Percentiles rank a stretch among this genome's conserved stretches.
These are phyloP conservation scores for Ophiostoma angusticollis DNA, from an alignment of 2,329 filamentous ascomycete species.

Conservation along the genomic window DNA sequence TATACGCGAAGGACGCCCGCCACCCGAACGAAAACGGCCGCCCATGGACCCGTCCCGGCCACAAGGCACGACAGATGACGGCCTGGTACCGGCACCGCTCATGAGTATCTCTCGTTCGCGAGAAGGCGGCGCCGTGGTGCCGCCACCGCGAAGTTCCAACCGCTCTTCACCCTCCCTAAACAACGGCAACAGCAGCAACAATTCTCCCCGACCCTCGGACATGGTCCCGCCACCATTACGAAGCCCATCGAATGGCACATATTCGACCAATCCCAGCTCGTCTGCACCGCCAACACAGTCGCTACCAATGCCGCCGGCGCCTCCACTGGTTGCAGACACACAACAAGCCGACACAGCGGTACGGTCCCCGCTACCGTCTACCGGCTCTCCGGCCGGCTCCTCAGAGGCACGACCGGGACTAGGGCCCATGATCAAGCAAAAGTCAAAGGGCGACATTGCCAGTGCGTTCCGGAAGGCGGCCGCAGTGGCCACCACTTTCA, in stretches of 20 bases:
- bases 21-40: slow-evolving; percentile 52
- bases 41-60: slow-evolving; percentile 50
- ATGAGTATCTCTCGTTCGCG: slow-evolving; percentile 37
- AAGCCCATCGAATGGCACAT: slow-evolving; percentile 8
- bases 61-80: slow-evolving; percentile 32
- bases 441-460: slow-evolving; percentile 59
- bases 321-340: background rate
- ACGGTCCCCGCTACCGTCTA: no score
- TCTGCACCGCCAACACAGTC: slow-evolving; percentile 7
- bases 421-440: slow-evolving; percentile 80
- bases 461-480: slow-evolving; percentile 71
- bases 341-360: no score
- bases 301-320: slow-evolving; percentile 5
- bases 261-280: background rate
- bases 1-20: slow-evolving; percentile 32
- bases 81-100: slow-evolving; percentile 45
- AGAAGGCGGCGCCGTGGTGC: slow-evolving; percentile 27
- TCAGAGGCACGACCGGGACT: slow-evolving; percentile 54
- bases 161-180: slow-evolving; percentile 7
- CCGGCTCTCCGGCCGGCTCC: slow-evolving; percentile 19
- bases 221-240: slow-evolving; percentile 10
- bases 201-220: background rate
- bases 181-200: background rate
- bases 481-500: slow-evolving; percentile 59
- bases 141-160: slow-evolving; percentile 32